Conservation (phyloP, 2,329 filamentous ascomycete species). For the Claviceps purpurea region DNA sequence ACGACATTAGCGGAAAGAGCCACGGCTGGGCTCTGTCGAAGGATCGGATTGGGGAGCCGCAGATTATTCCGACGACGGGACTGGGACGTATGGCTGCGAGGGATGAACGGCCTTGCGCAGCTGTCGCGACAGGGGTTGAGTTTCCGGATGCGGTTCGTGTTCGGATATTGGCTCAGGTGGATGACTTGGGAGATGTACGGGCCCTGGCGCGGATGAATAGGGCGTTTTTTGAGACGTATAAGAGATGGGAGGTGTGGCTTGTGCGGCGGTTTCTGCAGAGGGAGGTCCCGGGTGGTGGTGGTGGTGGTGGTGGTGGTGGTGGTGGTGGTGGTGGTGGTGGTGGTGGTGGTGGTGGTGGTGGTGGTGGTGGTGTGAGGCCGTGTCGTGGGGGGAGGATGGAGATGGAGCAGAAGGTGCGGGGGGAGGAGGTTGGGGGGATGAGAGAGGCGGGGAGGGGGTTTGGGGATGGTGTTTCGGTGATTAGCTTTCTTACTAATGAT, state of each 20-base stretch:
- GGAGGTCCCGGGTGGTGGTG: constrained; percentile 3
- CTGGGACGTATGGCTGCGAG: constrained; percentile 19
- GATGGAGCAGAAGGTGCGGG: constrained; percentile 22
- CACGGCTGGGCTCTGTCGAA: constrained; percentile 37
- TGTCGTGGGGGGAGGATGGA: too few relatives aligned
- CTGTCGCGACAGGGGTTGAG: constrained; percentile 19
- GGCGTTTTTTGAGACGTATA: constrained; percentile 31
- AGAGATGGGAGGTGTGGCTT: constrained; percentile 28
- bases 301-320: too few relatives aligned
- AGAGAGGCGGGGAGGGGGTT: constrained; percentile 10
- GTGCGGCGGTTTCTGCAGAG: constrained; percentile 22
- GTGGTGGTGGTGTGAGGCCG: too few relatives aligned
- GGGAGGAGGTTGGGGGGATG: constrained; percentile 17
- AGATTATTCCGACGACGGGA: constrained; percentile 18
- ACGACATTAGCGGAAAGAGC: constrained; percentile 32
- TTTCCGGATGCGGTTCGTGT: constrained; percentile 25
- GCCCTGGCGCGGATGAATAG: constrained; percentile 28
- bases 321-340: too few relatives aligned
- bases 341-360: too few relatives aligned
- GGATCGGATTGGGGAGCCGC: constrained; percentile 21
- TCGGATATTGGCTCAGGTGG: constrained; percentile 26
- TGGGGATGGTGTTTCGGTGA: not conserved
- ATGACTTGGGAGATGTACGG: constrained; percentile 28
- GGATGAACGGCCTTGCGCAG: constrained; percentile 13
- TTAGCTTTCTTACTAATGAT: constrained; percentile 1